These are phyloP conservation scores for Talaromyces piceae DNA, from an alignment of 2,329 filamentous ascomycete genomes.

Conservation along the genomic window DNA sequence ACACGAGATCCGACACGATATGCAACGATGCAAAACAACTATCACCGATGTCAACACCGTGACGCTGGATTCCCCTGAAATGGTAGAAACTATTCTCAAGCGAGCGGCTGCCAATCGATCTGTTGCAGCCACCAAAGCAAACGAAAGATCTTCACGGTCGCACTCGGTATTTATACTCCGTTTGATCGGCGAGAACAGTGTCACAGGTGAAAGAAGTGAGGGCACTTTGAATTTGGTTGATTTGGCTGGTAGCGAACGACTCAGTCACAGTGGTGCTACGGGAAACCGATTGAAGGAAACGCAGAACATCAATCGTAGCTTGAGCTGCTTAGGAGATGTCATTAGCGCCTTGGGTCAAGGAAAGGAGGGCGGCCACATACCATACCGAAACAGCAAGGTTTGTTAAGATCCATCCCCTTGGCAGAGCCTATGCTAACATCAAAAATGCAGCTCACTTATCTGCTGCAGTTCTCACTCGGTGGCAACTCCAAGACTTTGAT, in stretches of 20 bases:
- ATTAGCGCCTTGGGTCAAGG: constrained; percentile 86
- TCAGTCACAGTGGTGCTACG: constrained; percentile 79
- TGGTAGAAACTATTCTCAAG: constrained; percentile 71
- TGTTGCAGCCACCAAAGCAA: constrained; percentile 94
- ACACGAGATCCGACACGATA: constrained; percentile 83
- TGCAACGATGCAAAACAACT: constrained; percentile 69
- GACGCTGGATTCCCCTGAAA: constrained; percentile 66
- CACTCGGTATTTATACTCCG: constrained; percentile 93
- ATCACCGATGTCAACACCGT: constrained; percentile 76
- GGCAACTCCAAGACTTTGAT: constrained; percentile 97
- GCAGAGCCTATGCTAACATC: constrained; percentile 13
- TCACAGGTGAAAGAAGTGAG: constrained; percentile 77
- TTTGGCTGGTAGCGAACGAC: constrained; percentile 82
- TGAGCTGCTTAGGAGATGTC: constrained; percentile 88
- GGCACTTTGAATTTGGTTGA: constrained; percentile 94
- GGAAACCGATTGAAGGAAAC: constrained; percentile 88
- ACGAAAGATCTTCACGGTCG: constrained; percentile 86
- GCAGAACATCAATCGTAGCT: constrained; percentile 92
- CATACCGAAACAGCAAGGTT: constrained; percentile 91
- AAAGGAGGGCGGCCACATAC: constrained; percentile 69
- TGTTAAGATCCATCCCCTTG: constrained; percentile 15
- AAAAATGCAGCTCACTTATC: constrained; percentile 64
- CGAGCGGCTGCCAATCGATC: constrained; percentile 80
- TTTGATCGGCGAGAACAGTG: constrained; percentile 57
- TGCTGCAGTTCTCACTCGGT: constrained; percentile 88